Evolutionary conservation across 2,329 filamentous ascomycete species (phyloP).

Genomic region (Emydomyces testavorans): DNA sequence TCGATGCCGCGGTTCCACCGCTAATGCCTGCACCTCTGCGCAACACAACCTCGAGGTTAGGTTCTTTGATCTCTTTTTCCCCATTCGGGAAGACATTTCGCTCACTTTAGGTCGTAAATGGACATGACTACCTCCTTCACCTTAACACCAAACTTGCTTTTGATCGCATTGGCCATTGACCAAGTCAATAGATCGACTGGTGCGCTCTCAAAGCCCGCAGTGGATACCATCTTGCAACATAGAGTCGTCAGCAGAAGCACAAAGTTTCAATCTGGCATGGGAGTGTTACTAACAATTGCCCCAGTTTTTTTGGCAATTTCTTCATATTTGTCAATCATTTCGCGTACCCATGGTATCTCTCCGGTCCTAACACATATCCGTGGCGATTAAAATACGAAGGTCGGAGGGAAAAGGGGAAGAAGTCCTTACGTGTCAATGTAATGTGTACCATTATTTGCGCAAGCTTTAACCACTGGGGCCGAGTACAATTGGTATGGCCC

Average conservation of each 20-base stretch:
- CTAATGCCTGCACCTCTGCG: conserved; percentile 32
- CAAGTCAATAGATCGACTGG: conserved; percentile 47
- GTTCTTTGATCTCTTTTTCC: not conserved
- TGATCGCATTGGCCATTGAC: conserved; percentile 43
- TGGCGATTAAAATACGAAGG: not conserved
- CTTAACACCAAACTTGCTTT: conserved; percentile 40
- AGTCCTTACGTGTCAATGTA: conserved; percentile 48
- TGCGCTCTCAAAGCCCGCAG: conserved; percentile 50
- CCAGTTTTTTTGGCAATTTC: conserved; percentile 47
- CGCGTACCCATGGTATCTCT: conserved; percentile 52
- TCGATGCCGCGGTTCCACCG: conserved; percentile 55
- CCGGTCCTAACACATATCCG: conserved; percentile 39
- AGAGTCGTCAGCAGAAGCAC: conserved; percentile 14
- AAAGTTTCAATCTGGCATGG: not conserved
- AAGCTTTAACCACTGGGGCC: conserved; percentile 53
- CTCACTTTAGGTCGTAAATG: conserved; percentile 44
- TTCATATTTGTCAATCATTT: conserved; percentile 52
- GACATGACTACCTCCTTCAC: conserved; percentile 43
- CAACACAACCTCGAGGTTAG: conserved; percentile 13
- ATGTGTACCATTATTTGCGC: conserved; percentile 53
- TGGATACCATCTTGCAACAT: conserved; percentile 43
- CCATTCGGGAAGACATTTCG: conserved; percentile 3
- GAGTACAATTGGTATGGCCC: conserved; percentile 55
- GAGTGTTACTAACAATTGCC: conserved; percentile 42
- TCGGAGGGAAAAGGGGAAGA: not conserved